A percentile compares a stretch with the other conserved stretches of the same genome.
These are phyloP conservation scores for Lactarius indigo DNA, from an alignment of 768 basidiomycete genomes.

Conservation along the genomic window DNA sequence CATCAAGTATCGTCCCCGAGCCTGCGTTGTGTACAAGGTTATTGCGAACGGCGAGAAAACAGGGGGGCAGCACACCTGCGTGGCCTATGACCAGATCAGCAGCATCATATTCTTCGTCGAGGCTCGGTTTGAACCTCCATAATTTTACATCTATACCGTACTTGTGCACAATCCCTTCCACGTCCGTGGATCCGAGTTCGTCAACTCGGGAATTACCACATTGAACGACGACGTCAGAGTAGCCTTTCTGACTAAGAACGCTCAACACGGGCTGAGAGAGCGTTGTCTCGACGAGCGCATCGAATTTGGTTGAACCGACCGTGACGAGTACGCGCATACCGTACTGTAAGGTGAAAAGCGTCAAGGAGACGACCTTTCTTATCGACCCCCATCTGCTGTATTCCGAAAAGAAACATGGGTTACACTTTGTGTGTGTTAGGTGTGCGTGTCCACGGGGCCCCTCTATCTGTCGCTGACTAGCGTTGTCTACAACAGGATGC, in stretches of 20 bases:
- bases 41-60: not conserved
- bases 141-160: conserved; percentile 55
- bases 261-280: conserved; percentile 56
- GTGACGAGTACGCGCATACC: conserved; percentile 62
- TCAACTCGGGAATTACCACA: conserved; percentile 66
- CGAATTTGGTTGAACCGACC: conserved; percentile 87
- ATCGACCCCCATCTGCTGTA: conserved; percentile 5
- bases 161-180: conserved; percentile 23
- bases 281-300: conserved; percentile 59
- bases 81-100: conserved; percentile 88
- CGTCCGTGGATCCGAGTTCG: conserved; percentile 27
- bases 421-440: conserved; percentile 92
- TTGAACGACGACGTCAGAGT: conserved; percentile 64
- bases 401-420: conserved; percentile 54
- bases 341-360: not conserved
- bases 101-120: conserved; percentile 57
- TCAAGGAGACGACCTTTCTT: not conserved
- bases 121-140: conserved; percentile 71
- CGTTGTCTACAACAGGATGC: conserved; percentile 63
- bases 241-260: conserved; percentile 53
- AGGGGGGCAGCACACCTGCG: conserved; percentile 65
- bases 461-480: conserved; percentile 23
- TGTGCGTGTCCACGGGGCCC: conserved; percentile 24
- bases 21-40: conserved; percentile 44
- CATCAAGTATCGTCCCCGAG: conserved; percentile 91